Evolutionary conservation across 116 monocot genomes (phyloP), one percentile per base, ranked within the genome.

Genomic region (Cymodocea nodosa): DNA sequence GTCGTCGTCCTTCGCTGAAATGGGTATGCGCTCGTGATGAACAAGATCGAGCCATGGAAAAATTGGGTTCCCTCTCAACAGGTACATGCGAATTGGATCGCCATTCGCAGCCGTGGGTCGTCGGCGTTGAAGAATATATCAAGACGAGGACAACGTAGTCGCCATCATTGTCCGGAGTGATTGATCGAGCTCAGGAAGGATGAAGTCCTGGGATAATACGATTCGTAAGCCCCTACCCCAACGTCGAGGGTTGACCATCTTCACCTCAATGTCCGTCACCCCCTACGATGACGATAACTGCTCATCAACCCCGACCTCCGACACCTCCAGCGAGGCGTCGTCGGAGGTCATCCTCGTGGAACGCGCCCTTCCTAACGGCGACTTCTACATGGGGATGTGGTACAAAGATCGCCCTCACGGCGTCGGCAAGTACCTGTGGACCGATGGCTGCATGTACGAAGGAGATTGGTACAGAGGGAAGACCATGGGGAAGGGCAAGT

Each of bases 361-460:
- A 71, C 67, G 65, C 18, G 64, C 68, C 23, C 77, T 82, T 17
- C 52, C 75, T 36, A 75, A 71, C 52, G 81, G 84, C 24, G 84
- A 85, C 63, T 81, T 81, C 63, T 85, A 85, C 75, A 67, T 71
- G 15, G 84, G 84, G 4, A 69, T 63, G 19, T 85, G 81, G 81
- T 64, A 16, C 50, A 66, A 62, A 50, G 44, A 63, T 67, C 35
- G 72, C 40, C 84, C 84, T 30, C 78, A 81, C 52, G 84, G 84
- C 55, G 23, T 35, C 8, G 84, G 84, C 1, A 85, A 81, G 76
- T 85, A 85, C 66, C 66, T 78, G 4, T 85, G 84, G 84, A 73
- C 81, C 2, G 84, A 85, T 23, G 84, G 84, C 14, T 85, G 84
- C 62, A 78, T 78, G 75, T 85, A 85, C 62, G 81, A 85, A 49